A percentile compares a stretch with the other conserved stretches of the same genome.
Evolutionary conservation across 2,329 filamentous ascomycete species (phyloP).

Genomic region (Didymella exigua): DNA sequence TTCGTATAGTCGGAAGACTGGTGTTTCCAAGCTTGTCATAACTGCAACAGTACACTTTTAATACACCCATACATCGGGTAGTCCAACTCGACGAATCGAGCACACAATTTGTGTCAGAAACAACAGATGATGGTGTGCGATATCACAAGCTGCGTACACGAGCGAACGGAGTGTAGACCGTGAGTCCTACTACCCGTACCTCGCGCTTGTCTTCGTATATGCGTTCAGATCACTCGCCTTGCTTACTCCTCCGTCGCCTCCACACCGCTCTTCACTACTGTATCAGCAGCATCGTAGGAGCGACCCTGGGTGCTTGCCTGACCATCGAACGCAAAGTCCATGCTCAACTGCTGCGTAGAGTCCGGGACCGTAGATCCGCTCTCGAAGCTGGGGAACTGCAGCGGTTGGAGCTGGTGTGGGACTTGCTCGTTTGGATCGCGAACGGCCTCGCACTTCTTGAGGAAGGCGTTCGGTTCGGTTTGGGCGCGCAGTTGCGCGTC

Average conservation of each 20-base stretch:
- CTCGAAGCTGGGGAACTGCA: neutral
- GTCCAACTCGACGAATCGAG: neutral
- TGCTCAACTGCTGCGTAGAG: neutral
- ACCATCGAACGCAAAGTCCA: neutral
- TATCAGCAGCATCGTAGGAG: neutral
- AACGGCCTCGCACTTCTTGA: slow-evolving; percentile 1
- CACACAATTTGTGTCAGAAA: neutral
- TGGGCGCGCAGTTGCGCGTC: neutral
- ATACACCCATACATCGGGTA: neutral
- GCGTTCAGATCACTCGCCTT: neutral
- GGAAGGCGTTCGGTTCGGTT: neutral
- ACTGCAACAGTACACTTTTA: neutral
- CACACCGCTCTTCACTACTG: neutral
- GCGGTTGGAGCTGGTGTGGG: neutral
- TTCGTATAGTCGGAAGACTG: neutral
- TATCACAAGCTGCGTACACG: no score
- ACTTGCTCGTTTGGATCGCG: neutral
- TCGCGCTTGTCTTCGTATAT: neutral
- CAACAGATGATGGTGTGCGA: neutral
- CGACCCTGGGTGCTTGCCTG: neutral
- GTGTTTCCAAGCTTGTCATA: neutral
- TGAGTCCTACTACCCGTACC: neutral
- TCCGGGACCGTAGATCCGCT: neutral
- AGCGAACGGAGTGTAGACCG: no score
- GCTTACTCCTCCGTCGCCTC: neutral